Percentiles rank a stretch among this genome's conserved stretches.
phyloP scores from a whole-genome alignment of 768 basidiomycete species.

The Boletellus ananas region DNA sequence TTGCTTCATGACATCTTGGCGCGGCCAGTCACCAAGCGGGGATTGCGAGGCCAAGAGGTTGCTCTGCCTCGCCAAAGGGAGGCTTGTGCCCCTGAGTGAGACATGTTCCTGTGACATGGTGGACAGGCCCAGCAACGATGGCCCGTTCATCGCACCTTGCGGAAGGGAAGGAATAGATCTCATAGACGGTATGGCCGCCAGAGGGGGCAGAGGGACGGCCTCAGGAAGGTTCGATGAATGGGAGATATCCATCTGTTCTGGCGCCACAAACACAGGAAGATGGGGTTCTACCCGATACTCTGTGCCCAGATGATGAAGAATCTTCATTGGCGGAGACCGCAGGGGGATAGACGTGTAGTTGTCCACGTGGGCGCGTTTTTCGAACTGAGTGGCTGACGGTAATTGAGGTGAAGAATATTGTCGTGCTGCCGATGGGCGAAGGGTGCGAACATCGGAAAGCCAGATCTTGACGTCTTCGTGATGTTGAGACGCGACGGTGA shows the following conservation, averaged over 20 bases:
- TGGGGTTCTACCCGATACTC: conserved; percentile 51
- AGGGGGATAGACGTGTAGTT: conserved; percentile 45
- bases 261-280: conserved; percentile 21
- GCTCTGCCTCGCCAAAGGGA: conserved; percentile 16
- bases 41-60: conserved; percentile 34
- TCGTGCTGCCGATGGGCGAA: conserved; percentile 34
- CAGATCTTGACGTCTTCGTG: conserved; percentile 49
- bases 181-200: conserved; percentile 15
- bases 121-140: conserved; percentile 10
- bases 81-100: conserved; percentile 33
- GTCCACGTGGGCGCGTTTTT: conserved; percentile 31
- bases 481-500: conserved; percentile 41
- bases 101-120: conserved; percentile 7
- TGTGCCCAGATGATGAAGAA: conserved; percentile 31
- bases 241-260: conserved; percentile 21
- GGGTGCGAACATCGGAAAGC: conserved; percentile 44
- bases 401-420: conserved; percentile 34
- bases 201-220: conserved; percentile 23
- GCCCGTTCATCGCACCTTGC: neutral
- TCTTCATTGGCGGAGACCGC: conserved; percentile 31
- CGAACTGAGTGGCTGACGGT: conserved; percentile 34
- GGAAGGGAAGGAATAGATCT: conserved; percentile 13
- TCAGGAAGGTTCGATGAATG: conserved; percentile 19
- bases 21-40: conserved; percentile 56
- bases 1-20: conserved; percentile 34